Conservation (phyloP, 2,329 filamentous ascomycete genomes). For the Sporothrix pallida region DNA sequence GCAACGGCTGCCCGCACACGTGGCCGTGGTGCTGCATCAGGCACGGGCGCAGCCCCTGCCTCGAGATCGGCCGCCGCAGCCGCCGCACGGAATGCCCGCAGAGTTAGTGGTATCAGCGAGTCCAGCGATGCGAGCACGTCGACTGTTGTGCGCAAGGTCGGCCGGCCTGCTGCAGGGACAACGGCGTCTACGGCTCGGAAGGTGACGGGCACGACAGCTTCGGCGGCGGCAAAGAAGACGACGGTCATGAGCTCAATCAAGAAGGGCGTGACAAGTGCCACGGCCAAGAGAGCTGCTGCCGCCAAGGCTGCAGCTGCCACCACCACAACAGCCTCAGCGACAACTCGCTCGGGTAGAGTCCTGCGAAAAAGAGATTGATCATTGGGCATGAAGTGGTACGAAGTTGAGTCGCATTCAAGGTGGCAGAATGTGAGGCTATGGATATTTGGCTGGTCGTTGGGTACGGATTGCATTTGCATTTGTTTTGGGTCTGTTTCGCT, state of each 20-base stretch:
- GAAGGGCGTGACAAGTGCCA: slow-evolving; percentile 56
- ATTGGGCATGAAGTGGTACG: neutral
- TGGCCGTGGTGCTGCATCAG: slow-evolving; percentile 41
- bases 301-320: slow-evolving; percentile 43
- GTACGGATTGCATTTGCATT: neutral
- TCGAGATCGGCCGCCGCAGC: slow-evolving; percentile 39
- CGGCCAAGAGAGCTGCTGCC: slow-evolving; percentile 57
- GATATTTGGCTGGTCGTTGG: slow-evolving; percentile 15
- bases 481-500: neutral
- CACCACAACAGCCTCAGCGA: slow-evolving; percentile 40
- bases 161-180: slow-evolving; percentile 37
- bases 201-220: slow-evolving; percentile 45
- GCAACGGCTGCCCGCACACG: slow-evolving; percentile 43
- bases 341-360: slow-evolving; percentile 57
- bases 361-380: slow-evolving; percentile 58
- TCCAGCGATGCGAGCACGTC: slow-evolving; percentile 68
- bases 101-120: slow-evolving; percentile 66
- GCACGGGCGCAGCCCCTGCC: slow-evolving; percentile 49
- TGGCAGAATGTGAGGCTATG: neutral
- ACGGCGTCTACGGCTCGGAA: slow-evolving; percentile 46
- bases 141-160: slow-evolving; percentile 66
- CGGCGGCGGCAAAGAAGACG: slow-evolving; percentile 53
- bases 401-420: neutral
- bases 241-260: slow-evolving; percentile 61
- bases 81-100: slow-evolving; percentile 53